These are phyloP conservation scores for Plasmodium vivax DNA, from an alignment of 169 alveolate species.

Conservation along the genomic window DNA sequence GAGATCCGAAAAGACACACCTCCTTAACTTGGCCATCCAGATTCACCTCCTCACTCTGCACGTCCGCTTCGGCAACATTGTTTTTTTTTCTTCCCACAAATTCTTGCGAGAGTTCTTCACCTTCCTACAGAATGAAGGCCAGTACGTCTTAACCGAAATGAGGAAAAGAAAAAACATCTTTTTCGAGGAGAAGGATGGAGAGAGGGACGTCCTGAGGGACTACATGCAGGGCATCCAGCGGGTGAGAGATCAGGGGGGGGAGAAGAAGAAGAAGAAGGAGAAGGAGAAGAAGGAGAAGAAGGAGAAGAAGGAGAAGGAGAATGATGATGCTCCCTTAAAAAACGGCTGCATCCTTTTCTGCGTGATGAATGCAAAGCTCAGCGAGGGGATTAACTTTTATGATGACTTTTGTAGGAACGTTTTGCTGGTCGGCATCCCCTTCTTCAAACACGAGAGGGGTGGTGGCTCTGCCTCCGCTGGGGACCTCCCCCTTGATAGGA, in stretches of 20 bases:
- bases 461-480: neutral
- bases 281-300: too few species aligned
- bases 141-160: constrained; percentile 26
- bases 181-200: constrained; percentile 49
- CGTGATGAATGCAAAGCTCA: constrained; percentile 83
- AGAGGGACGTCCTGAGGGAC: neutral
- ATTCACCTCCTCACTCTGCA: constrained; percentile 57
- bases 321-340: neutral
- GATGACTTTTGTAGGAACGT: constrained; percentile 95
- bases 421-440: constrained; percentile 96
- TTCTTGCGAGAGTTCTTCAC: constrained; percentile 75
- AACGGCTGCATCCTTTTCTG: constrained; percentile 93
- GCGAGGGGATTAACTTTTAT: constrained; percentile 98
- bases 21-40: constrained; percentile 72
- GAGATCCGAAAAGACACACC: constrained; percentile 71
- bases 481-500: constrained; percentile 21
- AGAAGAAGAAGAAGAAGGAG: too few species aligned
- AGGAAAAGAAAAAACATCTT: constrained; percentile 69
- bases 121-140: constrained; percentile 53
- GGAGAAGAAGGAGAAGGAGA: too few species aligned
- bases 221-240: neutral
- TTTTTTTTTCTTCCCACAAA: constrained; percentile 82
- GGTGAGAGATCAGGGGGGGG: neutral
- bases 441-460: constrained; percentile 81
- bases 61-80: constrained; percentile 85